Evolutionary conservation across 345 rosid species (phyloP).

Genomic region (Turritis glabra): DNA sequence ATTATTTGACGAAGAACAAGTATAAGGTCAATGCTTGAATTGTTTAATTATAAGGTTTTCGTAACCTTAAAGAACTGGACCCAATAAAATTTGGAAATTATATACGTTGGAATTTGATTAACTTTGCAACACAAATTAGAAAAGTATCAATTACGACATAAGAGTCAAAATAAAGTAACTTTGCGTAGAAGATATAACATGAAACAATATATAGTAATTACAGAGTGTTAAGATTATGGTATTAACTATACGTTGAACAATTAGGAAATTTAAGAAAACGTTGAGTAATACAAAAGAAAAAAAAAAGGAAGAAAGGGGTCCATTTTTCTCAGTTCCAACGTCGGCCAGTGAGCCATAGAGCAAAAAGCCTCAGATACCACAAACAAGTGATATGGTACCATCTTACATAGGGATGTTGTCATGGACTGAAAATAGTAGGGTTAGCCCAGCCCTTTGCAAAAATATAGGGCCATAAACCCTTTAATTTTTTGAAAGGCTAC

Average conservation of each 20-base stretch:
- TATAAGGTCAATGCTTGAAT: conserved; percentile 30
- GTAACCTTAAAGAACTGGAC: conserved; percentile 18
- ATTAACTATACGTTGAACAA: background rate
- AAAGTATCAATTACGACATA: background rate
- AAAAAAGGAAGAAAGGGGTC: background rate
- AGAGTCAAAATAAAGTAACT: background rate
- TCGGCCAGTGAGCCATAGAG: conserved; percentile 2
- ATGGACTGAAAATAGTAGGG: too few species aligned
- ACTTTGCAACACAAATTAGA: background rate
- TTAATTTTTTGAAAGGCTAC: too few species aligned
- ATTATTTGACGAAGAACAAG: background rate
- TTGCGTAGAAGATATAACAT: background rate
- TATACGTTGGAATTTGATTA: background rate
- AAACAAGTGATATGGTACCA: conserved; percentile 9
- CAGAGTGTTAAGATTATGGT: background rate
- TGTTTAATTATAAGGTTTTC: conserved; percentile 15
- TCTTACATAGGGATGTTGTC: too few species aligned
- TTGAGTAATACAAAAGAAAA: background rate
- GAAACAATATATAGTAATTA: background rate
- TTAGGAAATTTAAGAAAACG: background rate
- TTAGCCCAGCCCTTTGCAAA: too few species aligned
- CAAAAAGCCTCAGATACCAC: conserved; percentile 19
- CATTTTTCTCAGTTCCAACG: background rate
- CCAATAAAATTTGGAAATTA: background rate
- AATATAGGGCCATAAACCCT: too few species aligned